Base-by-base conservation (phyloP, 208 protist genomes). In the Leptomonas pyrrhocoris region DNA sequence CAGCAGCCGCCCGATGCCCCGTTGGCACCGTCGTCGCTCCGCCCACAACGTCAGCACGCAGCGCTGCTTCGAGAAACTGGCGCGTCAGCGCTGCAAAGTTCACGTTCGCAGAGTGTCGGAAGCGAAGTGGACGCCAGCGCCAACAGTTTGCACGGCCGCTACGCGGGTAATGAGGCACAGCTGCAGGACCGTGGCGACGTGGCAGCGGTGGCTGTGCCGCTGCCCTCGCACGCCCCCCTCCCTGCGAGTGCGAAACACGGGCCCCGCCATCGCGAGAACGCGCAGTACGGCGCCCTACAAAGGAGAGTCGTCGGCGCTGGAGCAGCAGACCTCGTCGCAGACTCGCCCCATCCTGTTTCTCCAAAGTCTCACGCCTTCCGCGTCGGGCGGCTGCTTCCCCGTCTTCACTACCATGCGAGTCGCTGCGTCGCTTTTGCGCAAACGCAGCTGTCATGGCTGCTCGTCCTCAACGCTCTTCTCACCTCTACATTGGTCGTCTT, bases 401-500 rank as follows among this genome's bases (percentile, higher is more conserved):
- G 15, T 50, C 43, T 75, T 34, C 40, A 53, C 36, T 27, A 46
- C 21, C 36, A 31, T 38, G 54, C 45, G 2, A 45, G 40, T n/a
- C 43, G 53, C 23, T 51, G 46, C 43, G 36, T 53, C 40, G 34
- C 55, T 2, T 31, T 70, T 2, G 48, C 56, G 36, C 46, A 76
- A n/a, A 70, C 71, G 25, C 62, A 65, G 55, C 55, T 76, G 46
- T 64, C 46, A 31, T 68, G 69, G 28, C 31, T 62, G 51, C 60
- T 68, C 15, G 4, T 76, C 25, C 57, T 68, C 56, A 76, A 76
- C 63, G 46, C 55, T 1, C 21, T 69, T 15, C 28, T 70, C 36
- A 70, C 71, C 16, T 50, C 36, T 11, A 65, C 56, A 5, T 27
- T 61, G 18, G 54, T 68, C 28, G 21, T 75, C 30, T 75, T 75